These are phyloP conservation scores for Agarophyton chilense DNA, from an alignment of 23 red algal species.

Conservation along the genomic window DNA sequence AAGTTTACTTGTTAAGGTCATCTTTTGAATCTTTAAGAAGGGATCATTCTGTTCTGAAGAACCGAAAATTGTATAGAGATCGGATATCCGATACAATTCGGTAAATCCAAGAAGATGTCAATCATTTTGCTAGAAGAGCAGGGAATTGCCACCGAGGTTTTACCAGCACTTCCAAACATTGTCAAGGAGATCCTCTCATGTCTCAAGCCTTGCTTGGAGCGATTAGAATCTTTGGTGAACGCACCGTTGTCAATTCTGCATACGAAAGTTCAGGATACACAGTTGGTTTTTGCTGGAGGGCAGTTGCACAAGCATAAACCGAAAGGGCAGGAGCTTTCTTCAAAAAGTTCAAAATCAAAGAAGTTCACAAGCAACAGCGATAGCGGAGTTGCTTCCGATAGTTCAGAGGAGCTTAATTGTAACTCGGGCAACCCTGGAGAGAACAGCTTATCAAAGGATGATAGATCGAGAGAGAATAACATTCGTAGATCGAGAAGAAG, in stretches of 20 bases:
- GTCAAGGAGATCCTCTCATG: too few relatives aligned
- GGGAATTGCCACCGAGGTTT: background rate
- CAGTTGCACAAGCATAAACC: background rate
- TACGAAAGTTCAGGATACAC: background rate
- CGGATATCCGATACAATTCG: background rate
- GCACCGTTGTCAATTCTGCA: background rate
- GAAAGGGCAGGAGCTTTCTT: background rate
- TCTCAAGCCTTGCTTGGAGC: too few relatives aligned
- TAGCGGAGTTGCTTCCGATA: background rate
- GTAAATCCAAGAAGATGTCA: background rate
- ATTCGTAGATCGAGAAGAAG: too few relatives aligned
- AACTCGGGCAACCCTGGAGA: too few relatives aligned
- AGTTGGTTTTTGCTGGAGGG: background rate
- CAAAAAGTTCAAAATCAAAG: background rate
- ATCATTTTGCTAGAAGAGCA: slow-evolving; percentile 3
- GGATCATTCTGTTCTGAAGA: background rate
- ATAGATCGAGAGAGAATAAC: too few relatives aligned
- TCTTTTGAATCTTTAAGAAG: background rate
- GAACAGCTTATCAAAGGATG: too few relatives aligned
- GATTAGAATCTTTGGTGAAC: too few relatives aligned
- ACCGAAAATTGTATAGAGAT: background rate
- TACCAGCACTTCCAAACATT: too few relatives aligned
- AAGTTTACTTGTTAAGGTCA: too few relatives aligned
- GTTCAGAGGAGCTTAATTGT: too few relatives aligned
- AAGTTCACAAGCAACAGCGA: background rate